phyloP scores from a whole-genome alignment of 176 grass and related monocot species.

The Aegilops speltoides region DNA sequence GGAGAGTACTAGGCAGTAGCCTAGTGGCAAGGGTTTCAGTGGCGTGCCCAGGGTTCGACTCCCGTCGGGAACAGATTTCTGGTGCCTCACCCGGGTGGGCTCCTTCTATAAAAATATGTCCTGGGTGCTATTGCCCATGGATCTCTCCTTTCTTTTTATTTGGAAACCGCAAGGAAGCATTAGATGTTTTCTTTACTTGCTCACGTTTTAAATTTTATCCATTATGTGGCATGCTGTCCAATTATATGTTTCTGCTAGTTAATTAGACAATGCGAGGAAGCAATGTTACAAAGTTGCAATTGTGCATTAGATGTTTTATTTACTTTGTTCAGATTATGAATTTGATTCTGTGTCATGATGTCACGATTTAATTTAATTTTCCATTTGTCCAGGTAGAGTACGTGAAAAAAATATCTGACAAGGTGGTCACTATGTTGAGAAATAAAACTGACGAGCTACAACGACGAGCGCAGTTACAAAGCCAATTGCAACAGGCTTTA shows the following conservation, averaged over 20 bases:
- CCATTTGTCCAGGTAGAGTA: neutral
- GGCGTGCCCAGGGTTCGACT: no score
- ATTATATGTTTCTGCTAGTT: neutral
- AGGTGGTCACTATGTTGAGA: neutral
- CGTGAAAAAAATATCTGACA: neutral
- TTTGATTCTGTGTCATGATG: neutral
- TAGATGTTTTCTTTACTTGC: neutral
- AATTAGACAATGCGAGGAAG: neutral
- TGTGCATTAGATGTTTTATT: neutral
- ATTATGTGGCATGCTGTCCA: neutral
- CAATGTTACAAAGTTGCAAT: neutral
- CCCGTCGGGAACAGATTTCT: no score
- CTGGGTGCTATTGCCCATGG: no score
- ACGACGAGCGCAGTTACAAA: neutral
- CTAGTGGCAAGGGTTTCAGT: no score
- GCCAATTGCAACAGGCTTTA: neutral
- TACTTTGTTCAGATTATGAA: neutral
- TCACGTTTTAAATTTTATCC: neutral
- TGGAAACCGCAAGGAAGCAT: neutral
- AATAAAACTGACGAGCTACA: neutral
- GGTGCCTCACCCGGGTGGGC: no score
- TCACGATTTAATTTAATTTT: neutral
- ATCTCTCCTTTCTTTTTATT: neutral
- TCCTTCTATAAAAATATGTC: no score
- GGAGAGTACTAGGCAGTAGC: no score